Base-by-base conservation (phyloP, 108 stramenopile species). In the Skeletonema costatum region DNA sequence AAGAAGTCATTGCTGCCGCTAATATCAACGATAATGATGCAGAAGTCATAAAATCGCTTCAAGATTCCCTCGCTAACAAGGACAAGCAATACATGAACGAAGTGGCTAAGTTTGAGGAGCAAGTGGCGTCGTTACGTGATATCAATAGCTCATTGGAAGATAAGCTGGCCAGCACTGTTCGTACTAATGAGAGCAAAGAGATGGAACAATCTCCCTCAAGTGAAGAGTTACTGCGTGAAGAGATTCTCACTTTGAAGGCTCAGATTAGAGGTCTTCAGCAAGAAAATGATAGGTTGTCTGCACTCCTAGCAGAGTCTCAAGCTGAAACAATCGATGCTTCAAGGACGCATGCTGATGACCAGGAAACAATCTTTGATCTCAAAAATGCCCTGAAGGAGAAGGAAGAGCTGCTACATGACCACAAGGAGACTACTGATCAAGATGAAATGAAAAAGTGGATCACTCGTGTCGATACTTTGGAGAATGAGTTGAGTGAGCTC, bases 161-260 rank as follows among this genome's bases (percentile, higher is more conserved):
- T 5, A 46, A 5, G 44, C 44, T 46, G 25, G 2, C 53, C 16
- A 56, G 21, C 25, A 56, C 21, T 56, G 25, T 10, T 25, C 25
- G 25, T 46, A 11, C 16, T 46, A 46, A n/a, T 46, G 44, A n/a
- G 44, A 46, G 44, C 44, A n/a, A 64, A 13, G 48, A 65, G 59
- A 6, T 82, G 35, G 53, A 21, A 48, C 58, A 41, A n/a, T 5
- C 51, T 75, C 29, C 74, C 8, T 17, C 59, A 51, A 67, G 35
- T 12, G 66, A 79, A 42, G 78, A 79, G 32, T 41, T 44, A 33
- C 32, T 78, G 53, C 29, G 32, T 30, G 61, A 68, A 25, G 74
- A 81, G 46, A 66, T 81, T 13, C 41, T 58, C 19, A 46, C 58
- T 5, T 66, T 82, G 61, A 46, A 75, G 60, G 65, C 71, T 68